Evolutionary conservation across 2,329 filamentous ascomycete species (phyloP).

Genomic region (Plectosphaerella sp.): DNA sequence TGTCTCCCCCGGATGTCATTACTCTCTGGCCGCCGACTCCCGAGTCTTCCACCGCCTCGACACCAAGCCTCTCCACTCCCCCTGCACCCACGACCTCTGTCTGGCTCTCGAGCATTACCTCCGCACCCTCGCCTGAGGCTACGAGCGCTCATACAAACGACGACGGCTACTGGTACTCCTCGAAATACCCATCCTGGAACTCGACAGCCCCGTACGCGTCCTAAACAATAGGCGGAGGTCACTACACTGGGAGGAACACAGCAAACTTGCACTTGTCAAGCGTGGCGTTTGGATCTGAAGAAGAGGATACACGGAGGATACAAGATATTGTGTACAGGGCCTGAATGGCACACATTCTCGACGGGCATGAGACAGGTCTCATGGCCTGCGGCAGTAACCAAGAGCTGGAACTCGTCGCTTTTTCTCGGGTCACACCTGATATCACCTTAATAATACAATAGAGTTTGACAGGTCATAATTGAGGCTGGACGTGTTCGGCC

Average conservation of each 20-base stretch:
- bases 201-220: background rate
- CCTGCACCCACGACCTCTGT: no score
- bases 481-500: background rate
- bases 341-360: background rate
- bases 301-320: background rate
- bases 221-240: no score
- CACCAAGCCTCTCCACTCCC: no score
- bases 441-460: constrained; percentile 8
- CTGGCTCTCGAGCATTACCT: background rate
- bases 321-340: background rate
- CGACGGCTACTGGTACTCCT: constrained; percentile 41
- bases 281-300: background rate
- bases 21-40: no score
- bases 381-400: constrained; percentile 24
- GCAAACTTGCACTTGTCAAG: no score
- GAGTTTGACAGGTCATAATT: background rate
- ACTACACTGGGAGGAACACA: no score
- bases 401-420: constrained; percentile 32
- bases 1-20: no score
- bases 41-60: no score
- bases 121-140: constrained; percentile 3
- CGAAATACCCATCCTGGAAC: constrained; percentile 38
- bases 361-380: constrained; percentile 1
- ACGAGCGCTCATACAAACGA: constrained; percentile 24
- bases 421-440: constrained; percentile 1